These are phyloP conservation scores for Trypanosoma rangeli DNA, from an alignment of 208 protist genomes.

Conservation along the genomic window DNA sequence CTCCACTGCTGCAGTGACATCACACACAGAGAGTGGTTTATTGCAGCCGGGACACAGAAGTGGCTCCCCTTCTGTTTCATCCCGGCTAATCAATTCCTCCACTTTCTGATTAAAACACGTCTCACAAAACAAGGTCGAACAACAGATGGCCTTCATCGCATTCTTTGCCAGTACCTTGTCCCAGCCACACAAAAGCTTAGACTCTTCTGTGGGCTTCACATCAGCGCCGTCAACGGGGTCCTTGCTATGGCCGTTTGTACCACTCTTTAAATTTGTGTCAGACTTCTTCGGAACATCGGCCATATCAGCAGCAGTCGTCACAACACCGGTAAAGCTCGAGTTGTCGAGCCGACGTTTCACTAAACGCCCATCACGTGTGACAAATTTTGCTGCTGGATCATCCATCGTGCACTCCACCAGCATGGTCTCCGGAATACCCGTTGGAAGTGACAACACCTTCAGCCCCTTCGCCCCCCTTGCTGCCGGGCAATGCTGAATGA, in stretches of 20 bases:
- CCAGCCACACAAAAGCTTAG: conserved; percentile 42
- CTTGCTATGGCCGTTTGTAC: conserved; percentile 3
- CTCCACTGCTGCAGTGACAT: conserved; percentile 51
- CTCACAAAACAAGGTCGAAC: conserved; percentile 53
- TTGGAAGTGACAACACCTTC: conserved; percentile 71
- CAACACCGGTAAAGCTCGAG: conserved; percentile 51
- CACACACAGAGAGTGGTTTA: conserved; percentile 69
- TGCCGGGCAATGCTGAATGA: conserved; percentile 83
- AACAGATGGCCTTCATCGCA: conserved; percentile 77
- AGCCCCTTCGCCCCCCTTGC: conserved; percentile 49
- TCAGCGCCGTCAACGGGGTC: conserved; percentile 1
- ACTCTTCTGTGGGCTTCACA: background rate
- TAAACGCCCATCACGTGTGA: conserved; percentile 74
- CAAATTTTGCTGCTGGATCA: conserved; percentile 87
- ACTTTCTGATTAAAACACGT: conserved; percentile 63
- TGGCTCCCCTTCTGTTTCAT: conserved; percentile 34
- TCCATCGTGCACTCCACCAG: conserved; percentile 86
- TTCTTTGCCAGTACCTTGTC: conserved; percentile 55
- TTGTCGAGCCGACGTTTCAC: conserved; percentile 78
- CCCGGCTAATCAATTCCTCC: conserved; percentile 44
- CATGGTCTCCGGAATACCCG: conserved; percentile 87
- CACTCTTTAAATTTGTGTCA: background rate
- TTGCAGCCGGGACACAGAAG: conserved; percentile 66
- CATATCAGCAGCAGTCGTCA: conserved; percentile 7
- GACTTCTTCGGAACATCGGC: background rate